phyloP scores from a whole-genome alignment of 2,329 filamentous ascomycete genomes.

The Aspergillus versicolor region DNA sequence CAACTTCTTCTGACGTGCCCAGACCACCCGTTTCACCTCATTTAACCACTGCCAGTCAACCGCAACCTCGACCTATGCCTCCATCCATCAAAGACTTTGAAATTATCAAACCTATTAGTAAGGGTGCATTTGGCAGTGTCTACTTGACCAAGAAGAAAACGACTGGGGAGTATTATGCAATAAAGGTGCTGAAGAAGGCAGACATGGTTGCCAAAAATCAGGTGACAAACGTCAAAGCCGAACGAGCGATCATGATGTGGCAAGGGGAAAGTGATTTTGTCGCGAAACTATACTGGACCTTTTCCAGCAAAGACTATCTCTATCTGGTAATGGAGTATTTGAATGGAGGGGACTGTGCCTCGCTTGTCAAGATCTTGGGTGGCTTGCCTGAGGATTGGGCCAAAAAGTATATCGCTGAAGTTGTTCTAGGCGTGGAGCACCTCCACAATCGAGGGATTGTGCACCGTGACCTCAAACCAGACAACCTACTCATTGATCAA shows the following conservation, averaged over 20 bases:
- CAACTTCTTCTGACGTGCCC: conserved; percentile 70
- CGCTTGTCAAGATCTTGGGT: conserved; percentile 89
- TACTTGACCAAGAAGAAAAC: conserved; percentile 98
- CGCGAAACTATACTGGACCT: conserved; percentile 98
- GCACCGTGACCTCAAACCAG: conserved; percentile 93
- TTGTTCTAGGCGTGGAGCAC: conserved; percentile 95
- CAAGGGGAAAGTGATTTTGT: conserved; percentile 99
- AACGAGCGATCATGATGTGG: conserved; percentile 99
- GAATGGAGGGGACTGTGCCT: conserved; percentile 95
- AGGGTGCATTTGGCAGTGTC: conserved; percentile 96
- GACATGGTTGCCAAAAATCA: conserved; percentile 99
- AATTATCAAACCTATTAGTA: conserved; percentile 99
- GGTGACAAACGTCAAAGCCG: conserved; percentile 97
- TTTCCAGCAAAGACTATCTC: conserved; percentile 97
- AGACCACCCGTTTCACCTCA: conserved; percentile 79
- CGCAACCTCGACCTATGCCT: conserved; percentile 82
- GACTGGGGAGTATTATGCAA: conserved; percentile 96
- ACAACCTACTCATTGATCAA: conserved; percentile 95
- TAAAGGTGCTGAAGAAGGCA: conserved; percentile 98
- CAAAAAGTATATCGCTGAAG: conserved; percentile 94
- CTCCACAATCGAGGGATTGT: conserved; percentile 92
- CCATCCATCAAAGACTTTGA: conserved; percentile 99
- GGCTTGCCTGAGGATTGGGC: conserved; percentile 96
- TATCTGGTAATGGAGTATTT: conserved; percentile 99
- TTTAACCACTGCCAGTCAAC: conserved; percentile 72